Conservation (phyloP, 495 filamentous ascomycete species). For the Copromyces sp. region DNA sequence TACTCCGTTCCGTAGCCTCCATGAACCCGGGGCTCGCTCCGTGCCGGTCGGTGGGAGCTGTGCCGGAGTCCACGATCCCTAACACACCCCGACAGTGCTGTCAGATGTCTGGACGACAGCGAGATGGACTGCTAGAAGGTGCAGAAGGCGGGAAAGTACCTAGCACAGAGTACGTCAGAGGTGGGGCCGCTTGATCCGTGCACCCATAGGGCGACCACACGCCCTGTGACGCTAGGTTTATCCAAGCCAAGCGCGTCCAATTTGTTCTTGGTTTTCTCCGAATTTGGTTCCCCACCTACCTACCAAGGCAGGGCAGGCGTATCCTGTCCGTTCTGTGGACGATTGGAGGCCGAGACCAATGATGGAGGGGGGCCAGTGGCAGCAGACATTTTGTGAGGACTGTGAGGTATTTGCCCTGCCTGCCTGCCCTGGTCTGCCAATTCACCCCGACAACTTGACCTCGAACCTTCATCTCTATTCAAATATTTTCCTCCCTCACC, state of each 20-base stretch:
- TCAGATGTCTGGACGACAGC: background rate
- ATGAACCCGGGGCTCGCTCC: background rate
- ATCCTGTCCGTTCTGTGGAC: background rate
- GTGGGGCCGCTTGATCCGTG: background rate
- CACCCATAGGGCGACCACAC: background rate
- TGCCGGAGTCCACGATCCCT: background rate
- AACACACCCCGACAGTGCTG: background rate
- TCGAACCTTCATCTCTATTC: constrained; percentile 2
- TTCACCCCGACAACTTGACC: background rate
- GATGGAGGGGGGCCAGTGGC: too few relatives aligned
- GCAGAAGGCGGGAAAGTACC: background rate
- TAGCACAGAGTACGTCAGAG: background rate
- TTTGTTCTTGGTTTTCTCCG: background rate
- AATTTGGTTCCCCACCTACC: background rate
- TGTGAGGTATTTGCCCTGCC: constrained; percentile 20
- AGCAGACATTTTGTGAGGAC: constrained; percentile 10
- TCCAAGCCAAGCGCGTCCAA: background rate
- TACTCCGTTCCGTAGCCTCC: background rate
- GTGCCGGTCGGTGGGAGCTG: background rate
- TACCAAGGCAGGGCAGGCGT: background rate
- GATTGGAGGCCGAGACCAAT: background rate
- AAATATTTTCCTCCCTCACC: constrained; percentile 4
- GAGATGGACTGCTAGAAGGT: background rate
- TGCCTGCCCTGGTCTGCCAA: background rate
- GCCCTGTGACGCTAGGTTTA: background rate